Evolutionary conservation across 1,139 yeast species (phyloP).

Genomic region (Yamadazyma jaroonii): DNA sequence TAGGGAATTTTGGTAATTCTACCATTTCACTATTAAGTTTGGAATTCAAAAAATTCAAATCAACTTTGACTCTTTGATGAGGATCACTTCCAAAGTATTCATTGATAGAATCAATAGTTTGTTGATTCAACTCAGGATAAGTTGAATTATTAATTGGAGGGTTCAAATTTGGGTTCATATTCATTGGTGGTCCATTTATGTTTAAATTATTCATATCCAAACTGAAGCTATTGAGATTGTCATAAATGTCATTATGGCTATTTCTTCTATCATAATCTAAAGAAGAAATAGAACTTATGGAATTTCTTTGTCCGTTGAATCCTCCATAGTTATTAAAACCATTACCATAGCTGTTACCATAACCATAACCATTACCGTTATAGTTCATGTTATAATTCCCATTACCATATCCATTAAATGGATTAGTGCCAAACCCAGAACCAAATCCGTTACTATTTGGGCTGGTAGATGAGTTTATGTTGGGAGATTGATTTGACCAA

Average conservation of each 20-base stretch:
- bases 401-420: not conserved
- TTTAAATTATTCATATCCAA: not conserved
- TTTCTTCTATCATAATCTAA: slow-evolving; percentile 11
- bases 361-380: not conserved
- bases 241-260: slow-evolving; percentile 9
- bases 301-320: slow-evolving; percentile 2
- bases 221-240: slow-evolving; percentile 1
- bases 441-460: not conserved
- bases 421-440: not conserved
- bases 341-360: not conserved
- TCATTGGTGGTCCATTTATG: not conserved
- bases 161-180: not conserved
- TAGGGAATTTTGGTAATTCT: slow-evolving; percentile 41
- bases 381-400: too few relatives aligned
- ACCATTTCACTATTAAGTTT: slow-evolving; percentile 25
- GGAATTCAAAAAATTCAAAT: slow-evolving; percentile 21
- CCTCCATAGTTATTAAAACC: not conserved
- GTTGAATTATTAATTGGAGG: not conserved
- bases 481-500: slow-evolving; percentile 10
- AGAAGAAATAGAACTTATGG: slow-evolving; percentile 3
- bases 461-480: not conserved
- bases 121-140: slow-evolving; percentile 2
- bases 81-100: slow-evolving; percentile 39
- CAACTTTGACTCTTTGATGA: slow-evolving; percentile 42
- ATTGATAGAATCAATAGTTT: slow-evolving; percentile 22